phyloP scores from a whole-genome alignment of 1,284 basidiomycete genomes.

The Austropuccinia psidii region DNA sequence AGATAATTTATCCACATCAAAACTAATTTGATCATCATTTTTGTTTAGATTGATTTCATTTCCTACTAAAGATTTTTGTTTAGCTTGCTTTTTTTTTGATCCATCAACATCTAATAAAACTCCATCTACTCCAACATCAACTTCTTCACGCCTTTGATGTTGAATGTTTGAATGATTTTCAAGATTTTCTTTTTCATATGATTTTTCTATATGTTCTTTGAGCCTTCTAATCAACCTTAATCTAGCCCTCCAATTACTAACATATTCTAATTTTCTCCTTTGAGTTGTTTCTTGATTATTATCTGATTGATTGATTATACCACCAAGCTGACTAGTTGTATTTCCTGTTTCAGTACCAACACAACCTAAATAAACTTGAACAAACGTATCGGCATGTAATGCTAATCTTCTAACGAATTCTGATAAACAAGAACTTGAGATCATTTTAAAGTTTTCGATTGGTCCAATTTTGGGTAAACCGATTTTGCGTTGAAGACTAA shows the following conservation, averaged over 20 bases:
- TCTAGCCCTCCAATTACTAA: conserved; percentile 78
- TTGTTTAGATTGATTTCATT: no score
- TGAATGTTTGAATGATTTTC: no score
- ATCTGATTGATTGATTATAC: background rate
- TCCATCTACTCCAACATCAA: no score
- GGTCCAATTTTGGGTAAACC: conserved; percentile 88
- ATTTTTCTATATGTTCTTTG: conserved; percentile 17
- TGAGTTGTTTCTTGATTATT: background rate
- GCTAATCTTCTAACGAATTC: conserved; percentile 75
- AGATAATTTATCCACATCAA: no score
- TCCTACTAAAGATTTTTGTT: no score
- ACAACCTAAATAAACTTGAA: conserved; percentile 69
- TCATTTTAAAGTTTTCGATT: conserved; percentile 82
- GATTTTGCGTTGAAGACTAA: conserved; percentile 71
- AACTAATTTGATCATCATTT: no score
- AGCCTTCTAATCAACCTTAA: conserved; percentile 62
- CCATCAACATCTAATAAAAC: no score
- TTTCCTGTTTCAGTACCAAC: conserved; percentile 49
- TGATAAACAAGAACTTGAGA: conserved; percentile 74
- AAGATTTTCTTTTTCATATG: no score
- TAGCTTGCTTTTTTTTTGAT: no score
- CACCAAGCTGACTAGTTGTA: background rate
- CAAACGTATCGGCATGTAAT: conserved; percentile 77
- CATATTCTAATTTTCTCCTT: conserved; percentile 60
- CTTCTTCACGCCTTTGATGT: no score